Evolutionary conservation across 179 eudicot species (phyloP).

Genomic region (Silene coronaria): DNA sequence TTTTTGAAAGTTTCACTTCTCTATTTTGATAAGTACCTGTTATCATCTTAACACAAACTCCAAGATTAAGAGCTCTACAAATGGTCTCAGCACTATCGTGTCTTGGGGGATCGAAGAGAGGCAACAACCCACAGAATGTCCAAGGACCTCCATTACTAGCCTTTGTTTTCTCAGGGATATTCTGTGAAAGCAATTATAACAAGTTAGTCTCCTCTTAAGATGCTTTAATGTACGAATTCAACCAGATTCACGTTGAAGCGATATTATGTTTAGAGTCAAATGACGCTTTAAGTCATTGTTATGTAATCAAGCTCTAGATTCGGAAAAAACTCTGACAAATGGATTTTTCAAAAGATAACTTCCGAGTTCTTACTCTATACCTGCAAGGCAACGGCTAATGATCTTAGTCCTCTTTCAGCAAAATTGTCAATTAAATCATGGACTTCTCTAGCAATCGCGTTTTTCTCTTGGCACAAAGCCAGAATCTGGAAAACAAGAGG

Average conservation of each 20-base stretch:
- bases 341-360: neutral
- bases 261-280: neutral
- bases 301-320: neutral
- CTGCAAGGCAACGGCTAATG: constrained; percentile 70
- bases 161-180: constrained; percentile 53
- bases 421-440: constrained; percentile 59
- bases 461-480: constrained; percentile 47
- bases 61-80: constrained; percentile 65
- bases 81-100: constrained; percentile 85
- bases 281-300: neutral
- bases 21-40: constrained; percentile 37
- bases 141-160: constrained; percentile 66
- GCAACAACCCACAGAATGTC: constrained; percentile 65
- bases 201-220: neutral
- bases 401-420: constrained; percentile 67
- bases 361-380: constrained; percentile 21
- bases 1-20: neutral
- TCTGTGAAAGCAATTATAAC: constrained; percentile 32
- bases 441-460: constrained; percentile 45
- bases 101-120: constrained; percentile 81
- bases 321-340: neutral
- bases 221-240: neutral
- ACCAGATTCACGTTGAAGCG: neutral
- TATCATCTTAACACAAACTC: constrained; percentile 79
- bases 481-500: constrained; percentile 32